A percentile compares a stretch with the other conserved stretches of the same genome.
Conservation (phyloP, 2,329 filamentous ascomycete species). For the Immersiporthe knoxdaviesiana region DNA sequence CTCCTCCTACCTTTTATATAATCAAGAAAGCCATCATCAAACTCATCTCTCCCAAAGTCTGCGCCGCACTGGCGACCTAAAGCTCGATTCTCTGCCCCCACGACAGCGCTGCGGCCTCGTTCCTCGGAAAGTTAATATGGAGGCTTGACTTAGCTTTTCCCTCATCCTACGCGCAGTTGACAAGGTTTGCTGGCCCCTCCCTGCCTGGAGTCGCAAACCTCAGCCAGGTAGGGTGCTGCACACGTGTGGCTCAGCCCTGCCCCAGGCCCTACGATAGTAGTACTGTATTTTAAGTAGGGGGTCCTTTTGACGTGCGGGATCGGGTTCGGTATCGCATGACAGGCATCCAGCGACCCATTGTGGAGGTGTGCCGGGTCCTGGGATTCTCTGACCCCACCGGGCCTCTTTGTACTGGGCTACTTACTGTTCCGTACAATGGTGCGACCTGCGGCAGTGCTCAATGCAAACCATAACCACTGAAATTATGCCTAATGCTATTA, state of each 20-base stretch:
- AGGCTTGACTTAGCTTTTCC: background rate
- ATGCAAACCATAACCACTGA: background rate
- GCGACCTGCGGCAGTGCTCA: background rate
- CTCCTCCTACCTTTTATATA: background rate
- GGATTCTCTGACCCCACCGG: too few relatives aligned
- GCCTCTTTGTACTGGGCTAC: too few relatives aligned
- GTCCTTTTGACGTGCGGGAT: constrained; percentile 16
- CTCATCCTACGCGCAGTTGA: background rate
- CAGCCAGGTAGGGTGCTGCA: background rate
- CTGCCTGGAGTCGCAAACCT: background rate
- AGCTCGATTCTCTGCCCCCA: too few relatives aligned
- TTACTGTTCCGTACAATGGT: background rate
- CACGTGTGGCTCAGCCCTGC: constrained; percentile 3
- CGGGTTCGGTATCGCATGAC: constrained; percentile 23
- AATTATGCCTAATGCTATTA: background rate
- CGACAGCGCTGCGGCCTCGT: background rate
- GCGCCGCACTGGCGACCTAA: too few relatives aligned
- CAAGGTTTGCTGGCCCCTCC: background rate
- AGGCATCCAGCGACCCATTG: background rate
- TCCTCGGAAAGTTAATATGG: background rate
- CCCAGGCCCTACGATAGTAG: too few relatives aligned
- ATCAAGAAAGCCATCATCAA: too few relatives aligned
- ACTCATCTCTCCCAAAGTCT: too few relatives aligned
- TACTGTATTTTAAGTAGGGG: too few relatives aligned
- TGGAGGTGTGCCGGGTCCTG: too few relatives aligned